A percentile compares a stretch with the other conserved stretches of the same genome.
Evolutionary conservation across 2,329 filamentous ascomycete genomes (phyloP).

Genomic region (Colletotrichum spinosum): DNA sequence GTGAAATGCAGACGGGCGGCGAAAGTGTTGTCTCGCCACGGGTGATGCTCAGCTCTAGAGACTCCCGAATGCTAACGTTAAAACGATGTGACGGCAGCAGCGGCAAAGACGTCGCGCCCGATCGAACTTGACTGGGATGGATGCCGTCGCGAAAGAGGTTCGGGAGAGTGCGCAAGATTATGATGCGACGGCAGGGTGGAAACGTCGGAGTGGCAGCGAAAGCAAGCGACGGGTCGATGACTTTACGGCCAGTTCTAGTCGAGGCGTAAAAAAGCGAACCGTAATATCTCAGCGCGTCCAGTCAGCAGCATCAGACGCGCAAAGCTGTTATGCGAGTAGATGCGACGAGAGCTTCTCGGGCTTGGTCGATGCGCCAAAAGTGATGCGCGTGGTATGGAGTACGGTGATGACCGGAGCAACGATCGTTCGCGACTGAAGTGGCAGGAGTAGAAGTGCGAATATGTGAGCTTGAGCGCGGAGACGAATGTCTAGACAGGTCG

Average conservation of each 20-base stretch:
- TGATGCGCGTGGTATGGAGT: neutral
- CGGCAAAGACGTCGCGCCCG: constrained; percentile 7
- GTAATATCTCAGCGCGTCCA: constrained; percentile 9
- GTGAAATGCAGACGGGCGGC: constrained; percentile 4
- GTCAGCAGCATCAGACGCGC: constrained; percentile 27
- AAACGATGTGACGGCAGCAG: constrained; percentile 10
- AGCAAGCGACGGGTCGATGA: neutral
- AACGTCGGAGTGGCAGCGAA: neutral
- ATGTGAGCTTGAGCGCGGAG: neutral
- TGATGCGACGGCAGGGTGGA: too few species aligned
- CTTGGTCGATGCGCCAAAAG: neutral
- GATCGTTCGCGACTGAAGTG: neutral
- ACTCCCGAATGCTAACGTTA: neutral
- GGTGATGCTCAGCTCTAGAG: neutral
- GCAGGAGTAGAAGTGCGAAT: neutral
- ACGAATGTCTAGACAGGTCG: neutral
- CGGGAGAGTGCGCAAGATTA: neutral
- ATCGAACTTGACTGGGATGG: neutral
- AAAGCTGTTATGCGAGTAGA: constrained; percentile 5
- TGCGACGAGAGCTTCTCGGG: constrained; percentile 2
- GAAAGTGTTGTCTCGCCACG: constrained; percentile 1
- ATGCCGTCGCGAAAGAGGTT: neutral
- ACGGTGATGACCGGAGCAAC: neutral
- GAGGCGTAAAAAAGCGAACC: constrained; percentile 8
- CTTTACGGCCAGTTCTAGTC: too few species aligned